Conservation (phyloP, 2,329 filamentous ascomycete genomes). For the Xylariaceae sp. region DNA sequence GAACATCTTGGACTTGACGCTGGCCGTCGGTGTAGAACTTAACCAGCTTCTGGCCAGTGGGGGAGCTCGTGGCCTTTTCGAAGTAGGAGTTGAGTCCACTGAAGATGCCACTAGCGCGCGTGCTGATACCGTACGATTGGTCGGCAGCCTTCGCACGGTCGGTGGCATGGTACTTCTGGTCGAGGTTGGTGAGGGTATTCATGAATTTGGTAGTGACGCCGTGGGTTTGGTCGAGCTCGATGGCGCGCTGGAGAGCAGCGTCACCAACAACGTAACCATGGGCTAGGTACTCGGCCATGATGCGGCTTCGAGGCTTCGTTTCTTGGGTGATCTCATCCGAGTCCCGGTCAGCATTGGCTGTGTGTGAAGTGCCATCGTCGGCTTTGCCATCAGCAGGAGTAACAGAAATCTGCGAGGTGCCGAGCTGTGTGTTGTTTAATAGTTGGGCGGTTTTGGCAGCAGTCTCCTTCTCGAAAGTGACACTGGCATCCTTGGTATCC, state of each 20-base stretch:
- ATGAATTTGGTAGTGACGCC: constrained; percentile 80
- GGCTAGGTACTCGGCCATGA: constrained; percentile 93
- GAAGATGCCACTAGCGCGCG: constrained; percentile 62
- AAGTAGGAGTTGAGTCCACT: constrained; percentile 81
- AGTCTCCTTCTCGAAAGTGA: constrained; percentile 94
- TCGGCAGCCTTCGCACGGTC: constrained; percentile 84
- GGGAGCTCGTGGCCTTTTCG: constrained; percentile 83
- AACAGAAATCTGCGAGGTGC: constrained; percentile 75
- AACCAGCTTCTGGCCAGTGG: constrained; percentile 82
- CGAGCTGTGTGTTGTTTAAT: constrained; percentile 94
- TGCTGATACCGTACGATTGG: constrained; percentile 74
- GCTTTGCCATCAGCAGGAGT: constrained; percentile 62
- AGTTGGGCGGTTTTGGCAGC: constrained; percentile 96
- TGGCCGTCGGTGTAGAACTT: constrained; percentile 81
- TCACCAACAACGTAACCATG: constrained; percentile 85
- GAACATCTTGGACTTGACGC: constrained; percentile 91
- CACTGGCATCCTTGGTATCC: constrained; percentile 76
- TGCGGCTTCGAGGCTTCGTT: constrained; percentile 92
- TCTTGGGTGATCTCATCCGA: constrained; percentile 79
- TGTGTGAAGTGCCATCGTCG: constrained; percentile 53
- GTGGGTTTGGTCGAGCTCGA: constrained; percentile 86
- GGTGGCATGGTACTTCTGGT: constrained; percentile 80
- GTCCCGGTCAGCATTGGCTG: constrained; percentile 52
- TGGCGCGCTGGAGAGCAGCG: constrained; percentile 71
- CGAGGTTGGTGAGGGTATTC: constrained; percentile 68